Evolutionary conservation across 148 eudicot genomes (phyloP).

Genomic region (Rhododendron ferrugineum): DNA sequence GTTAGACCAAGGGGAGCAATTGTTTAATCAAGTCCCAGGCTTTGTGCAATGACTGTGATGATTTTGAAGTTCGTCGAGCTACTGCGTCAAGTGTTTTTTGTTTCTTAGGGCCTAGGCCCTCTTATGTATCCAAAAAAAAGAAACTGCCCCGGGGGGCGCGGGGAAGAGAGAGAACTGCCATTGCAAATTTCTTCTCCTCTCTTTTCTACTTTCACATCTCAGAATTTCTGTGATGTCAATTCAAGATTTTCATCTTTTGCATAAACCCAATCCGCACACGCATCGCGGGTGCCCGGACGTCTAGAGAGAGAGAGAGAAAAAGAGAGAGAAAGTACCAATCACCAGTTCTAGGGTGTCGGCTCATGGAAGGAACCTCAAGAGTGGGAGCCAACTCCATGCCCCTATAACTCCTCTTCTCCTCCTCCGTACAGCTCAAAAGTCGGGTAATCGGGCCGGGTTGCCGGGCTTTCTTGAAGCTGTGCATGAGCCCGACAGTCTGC

Average conservation of each 20-base stretch:
- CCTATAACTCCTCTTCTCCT: slow-evolving; percentile 55
- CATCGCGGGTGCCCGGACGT: not conserved
- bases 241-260: not conserved
- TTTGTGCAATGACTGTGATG: too few relatives aligned
- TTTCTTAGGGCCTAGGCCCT: too few relatives aligned
- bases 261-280: not conserved
- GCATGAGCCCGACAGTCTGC: slow-evolving; percentile 96
- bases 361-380: slow-evolving; percentile 90
- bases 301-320: not conserved
- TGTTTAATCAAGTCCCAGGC: too few relatives aligned
- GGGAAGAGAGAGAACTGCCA: not conserved
- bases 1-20: not conserved
- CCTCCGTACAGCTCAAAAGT: slow-evolving; percentile 89
- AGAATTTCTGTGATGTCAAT: not conserved
- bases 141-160: too few relatives aligned
- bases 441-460: slow-evolving; percentile 95
- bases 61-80: too few relatives aligned
- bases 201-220: not conserved
- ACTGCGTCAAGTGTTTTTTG: too few relatives aligned
- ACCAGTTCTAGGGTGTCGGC: slow-evolving; percentile 84
- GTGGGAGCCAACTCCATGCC: slow-evolving; percentile 98
- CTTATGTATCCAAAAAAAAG: too few relatives aligned
- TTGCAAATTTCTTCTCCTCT: not conserved
- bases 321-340: slow-evolving; percentile 56
- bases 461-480: slow-evolving; percentile 66